Base-by-base conservation (phyloP, 2,329 filamentous ascomycete species). In the Scedosporium minutisporum region DNA sequence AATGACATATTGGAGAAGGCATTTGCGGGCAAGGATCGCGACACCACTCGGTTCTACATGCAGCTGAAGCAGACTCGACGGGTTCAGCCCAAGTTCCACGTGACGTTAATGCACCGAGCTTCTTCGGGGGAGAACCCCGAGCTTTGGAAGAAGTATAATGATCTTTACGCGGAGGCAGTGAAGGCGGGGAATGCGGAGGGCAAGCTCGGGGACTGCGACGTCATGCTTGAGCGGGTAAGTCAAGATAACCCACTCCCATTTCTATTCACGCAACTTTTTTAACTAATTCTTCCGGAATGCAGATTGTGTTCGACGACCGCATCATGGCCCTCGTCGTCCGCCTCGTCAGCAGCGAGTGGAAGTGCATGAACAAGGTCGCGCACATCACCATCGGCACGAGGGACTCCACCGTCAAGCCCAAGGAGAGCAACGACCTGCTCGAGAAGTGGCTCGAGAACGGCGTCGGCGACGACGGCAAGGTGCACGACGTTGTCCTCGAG, bases 281-380 rank as follows among this genome's bases (percentile, higher is more conserved):
- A 27, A 57, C 58, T 63, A 58, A 68, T 51, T 63, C 23, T 14
- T 79, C 2, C 33, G 33, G 2, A 38, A 38, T 6, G 2, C 57
- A 82, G 80, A 75, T 97, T 58, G 87, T 99, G 7, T 97, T 88
- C 81, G 89, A 97, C 70, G 80, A 87, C 65, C 84, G 91, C 4
- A 80, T 97, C 70, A 97, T 99, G 95, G 88, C 91, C 5, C 88
- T 99, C 63, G 90, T 96, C 3, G 91, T 91, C 16, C 85, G 93
- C 9, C 78, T 96, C 2, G 76, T 84, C 5, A 84, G 86, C 63
- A 75, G 72, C 53, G 76, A 77, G 57, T 90, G 87, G 85, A 79
- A 86, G 62, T 93, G 87, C 65, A 82, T 84, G 53, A 99, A 99
- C 71, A 75, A 80, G 14, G 81, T 96, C 38, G 86, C 93, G 10